phyloP scores from a whole-genome alignment of 805 yeast genomes.

The Metschnikowia reukaufii region DNA sequence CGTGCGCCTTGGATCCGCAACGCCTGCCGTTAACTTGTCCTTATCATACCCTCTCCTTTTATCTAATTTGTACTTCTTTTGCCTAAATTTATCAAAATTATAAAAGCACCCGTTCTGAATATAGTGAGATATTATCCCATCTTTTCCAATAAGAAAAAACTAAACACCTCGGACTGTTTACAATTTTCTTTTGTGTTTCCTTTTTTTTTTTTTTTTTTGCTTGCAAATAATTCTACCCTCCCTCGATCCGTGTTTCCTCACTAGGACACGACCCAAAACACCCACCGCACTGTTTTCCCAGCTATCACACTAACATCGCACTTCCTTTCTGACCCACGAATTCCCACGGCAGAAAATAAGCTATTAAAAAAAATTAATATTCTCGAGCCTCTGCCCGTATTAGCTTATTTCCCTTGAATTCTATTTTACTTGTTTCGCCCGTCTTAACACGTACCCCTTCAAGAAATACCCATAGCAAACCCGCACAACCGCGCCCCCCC shows the following conservation, averaged over 20 bases:
- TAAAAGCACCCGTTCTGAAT: no score
- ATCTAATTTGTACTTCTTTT: background rate
- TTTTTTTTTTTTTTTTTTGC: conserved; percentile 1
- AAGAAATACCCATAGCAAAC: background rate
- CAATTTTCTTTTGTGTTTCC: background rate
- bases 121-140: no score
- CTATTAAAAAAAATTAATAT: no score
- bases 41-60: no score
- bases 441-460: background rate
- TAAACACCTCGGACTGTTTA: no score
- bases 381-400: background rate
- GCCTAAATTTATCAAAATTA: background rate
- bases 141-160: no score
- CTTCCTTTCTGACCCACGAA: background rate
- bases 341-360: background rate
- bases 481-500: background rate
- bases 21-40: background rate
- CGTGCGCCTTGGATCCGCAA: no score
- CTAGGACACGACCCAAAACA: background rate
- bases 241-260: background rate
- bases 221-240: background rate
- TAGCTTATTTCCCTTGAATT: no score
- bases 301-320: background rate
- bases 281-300: background rate
- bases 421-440: background rate